Percentiles rank a stretch among this genome's conserved stretches.
Conservation (phyloP, 441 rosid species). For the Mallotus repandus region DNA sequence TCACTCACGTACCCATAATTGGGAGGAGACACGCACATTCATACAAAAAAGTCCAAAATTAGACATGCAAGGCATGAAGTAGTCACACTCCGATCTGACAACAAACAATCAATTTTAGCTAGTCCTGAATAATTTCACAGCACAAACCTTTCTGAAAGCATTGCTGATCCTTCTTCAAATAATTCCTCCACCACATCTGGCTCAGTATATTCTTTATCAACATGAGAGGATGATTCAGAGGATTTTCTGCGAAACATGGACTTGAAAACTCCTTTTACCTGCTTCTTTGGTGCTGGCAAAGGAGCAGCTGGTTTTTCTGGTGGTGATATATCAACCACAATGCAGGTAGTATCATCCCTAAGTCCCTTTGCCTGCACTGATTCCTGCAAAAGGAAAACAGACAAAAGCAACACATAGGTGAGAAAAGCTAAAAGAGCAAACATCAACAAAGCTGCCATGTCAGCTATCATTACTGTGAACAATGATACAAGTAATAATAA, state of each 20-base stretch:
- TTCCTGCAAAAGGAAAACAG: conserved; percentile 54
- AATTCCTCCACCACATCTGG: conserved; percentile 88
- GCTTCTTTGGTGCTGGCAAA: conserved; percentile 65
- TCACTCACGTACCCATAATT: background rate
- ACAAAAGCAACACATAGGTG: conserved; percentile 2
- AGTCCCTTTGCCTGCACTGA: conserved; percentile 81
- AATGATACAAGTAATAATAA: background rate
- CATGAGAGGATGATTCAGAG: conserved; percentile 68
- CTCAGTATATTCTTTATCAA: conserved; percentile 59
- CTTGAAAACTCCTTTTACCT: conserved; percentile 78
- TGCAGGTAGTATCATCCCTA: conserved; percentile 98
- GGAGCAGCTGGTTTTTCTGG: conserved; percentile 77
- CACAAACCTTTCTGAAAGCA: conserved; percentile 92
- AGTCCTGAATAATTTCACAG: conserved; percentile 26
- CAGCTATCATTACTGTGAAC: background rate
- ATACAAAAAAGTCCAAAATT: background rate
- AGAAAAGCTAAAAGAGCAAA: background rate
- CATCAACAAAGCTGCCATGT: background rate
- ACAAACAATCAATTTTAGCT: conserved; percentile 6
- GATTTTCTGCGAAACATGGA: conserved; percentile 79
- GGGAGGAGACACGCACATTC: background rate
- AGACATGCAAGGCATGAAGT: conserved; percentile 10
- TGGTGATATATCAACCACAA: conserved; percentile 82
- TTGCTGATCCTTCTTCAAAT: conserved; percentile 93
- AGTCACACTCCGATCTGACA: background rate